These are phyloP conservation scores for Syncephalastrum racemosum DNA, from an alignment of 371 early-diverging fungal genomes.

Conservation along the genomic window DNA sequence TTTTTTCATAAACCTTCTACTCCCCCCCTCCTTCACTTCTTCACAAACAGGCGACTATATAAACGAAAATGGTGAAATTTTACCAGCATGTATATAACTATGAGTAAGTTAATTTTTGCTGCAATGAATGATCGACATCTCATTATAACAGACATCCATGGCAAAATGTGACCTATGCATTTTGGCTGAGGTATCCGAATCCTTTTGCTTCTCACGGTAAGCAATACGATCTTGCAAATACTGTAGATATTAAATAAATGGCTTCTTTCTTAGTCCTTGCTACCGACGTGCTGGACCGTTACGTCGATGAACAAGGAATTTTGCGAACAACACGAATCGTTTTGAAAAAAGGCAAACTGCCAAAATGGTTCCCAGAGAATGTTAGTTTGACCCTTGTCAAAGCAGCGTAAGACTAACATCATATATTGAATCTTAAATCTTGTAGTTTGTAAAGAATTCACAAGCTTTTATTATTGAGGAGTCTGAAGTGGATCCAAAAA, in stretches of 20 bases:
- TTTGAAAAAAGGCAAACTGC: conserved; percentile 83
- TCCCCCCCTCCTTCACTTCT: too few species aligned
- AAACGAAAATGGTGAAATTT: conserved; percentile 62
- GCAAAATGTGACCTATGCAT: conserved; percentile 85
- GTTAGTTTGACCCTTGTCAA: conserved; percentile 17
- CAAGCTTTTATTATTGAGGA: conserved; percentile 87
- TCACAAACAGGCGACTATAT: too few species aligned
- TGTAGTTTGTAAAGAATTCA: conserved; percentile 70
- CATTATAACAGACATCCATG: conserved; percentile 64
- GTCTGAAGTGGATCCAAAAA: conserved; percentile 79
- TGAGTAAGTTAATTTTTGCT: conserved; percentile 52
- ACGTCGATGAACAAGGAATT: conserved; percentile 79
- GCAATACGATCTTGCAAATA: too few species aligned
- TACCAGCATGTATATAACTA: conserved; percentile 75
- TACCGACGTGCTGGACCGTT: conserved; percentile 87
- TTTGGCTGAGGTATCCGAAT: conserved; percentile 95
- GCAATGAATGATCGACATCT: background rate
- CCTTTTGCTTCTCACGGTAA: conserved; percentile 93
- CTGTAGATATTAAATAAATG: too few species aligned
- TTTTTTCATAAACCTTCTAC: too few species aligned
- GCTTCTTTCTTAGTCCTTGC: conserved; percentile 61
- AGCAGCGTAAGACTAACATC: background rate
- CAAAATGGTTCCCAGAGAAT: conserved; percentile 80
- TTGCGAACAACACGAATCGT: conserved; percentile 87
- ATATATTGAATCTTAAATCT: conserved; percentile 5